Conservation (phyloP, 2,329 filamentous ascomycete genomes). For the Stachybotrys chartarum region DNA sequence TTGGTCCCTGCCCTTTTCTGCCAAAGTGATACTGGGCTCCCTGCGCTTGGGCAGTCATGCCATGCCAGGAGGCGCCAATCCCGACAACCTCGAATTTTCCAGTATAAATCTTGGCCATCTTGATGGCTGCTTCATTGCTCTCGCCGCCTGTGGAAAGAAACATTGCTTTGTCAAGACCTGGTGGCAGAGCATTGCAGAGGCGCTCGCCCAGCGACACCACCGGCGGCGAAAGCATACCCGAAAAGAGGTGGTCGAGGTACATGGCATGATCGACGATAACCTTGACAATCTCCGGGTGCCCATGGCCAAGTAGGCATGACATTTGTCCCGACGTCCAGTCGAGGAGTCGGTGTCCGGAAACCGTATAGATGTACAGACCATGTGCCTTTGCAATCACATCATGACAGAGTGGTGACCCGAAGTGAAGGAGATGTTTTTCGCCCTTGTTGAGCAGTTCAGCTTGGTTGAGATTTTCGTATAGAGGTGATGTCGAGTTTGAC, state of each 20-base stretch:
- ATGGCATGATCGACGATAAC: slow-evolving; percentile 40
- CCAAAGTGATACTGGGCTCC: slow-evolving; percentile 50
- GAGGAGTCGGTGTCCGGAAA: slow-evolving; percentile 37
- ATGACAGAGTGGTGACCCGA: slow-evolving; percentile 17
- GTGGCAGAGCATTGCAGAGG: slow-evolving; percentile 40
- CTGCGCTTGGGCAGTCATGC: slow-evolving; percentile 48
- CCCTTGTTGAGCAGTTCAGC: slow-evolving; percentile 12
- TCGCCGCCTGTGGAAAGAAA: slow-evolving; percentile 53
- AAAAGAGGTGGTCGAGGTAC: slow-evolving; percentile 51
- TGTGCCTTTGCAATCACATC: slow-evolving; percentile 33
- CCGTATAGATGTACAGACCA: slow-evolving; percentile 39
- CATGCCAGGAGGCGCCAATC: slow-evolving; percentile 52
- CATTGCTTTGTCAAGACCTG: slow-evolving; percentile 44
- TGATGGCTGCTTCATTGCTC: slow-evolving; percentile 55
- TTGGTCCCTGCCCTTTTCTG: slow-evolving; percentile 36
- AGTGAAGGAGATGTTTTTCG: slow-evolving; percentile 15
- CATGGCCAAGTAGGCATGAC: slow-evolving; percentile 51
- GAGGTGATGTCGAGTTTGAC: slow-evolving; percentile 5
- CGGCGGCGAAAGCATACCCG: slow-evolving; percentile 49
- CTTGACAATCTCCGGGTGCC: slow-evolving; percentile 49
- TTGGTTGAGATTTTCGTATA: slow-evolving; percentile 13
- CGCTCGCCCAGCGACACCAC: slow-evolving; percentile 48
- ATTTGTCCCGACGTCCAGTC: slow-evolving; percentile 57
- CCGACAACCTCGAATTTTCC: slow-evolving; percentile 60
- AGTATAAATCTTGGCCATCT: slow-evolving; percentile 56